A percentile compares a stretch with the other conserved stretches of the same genome.
phyloP scores from a whole-genome alignment of 768 basidiomycete species.

The Boletales sp. region DNA sequence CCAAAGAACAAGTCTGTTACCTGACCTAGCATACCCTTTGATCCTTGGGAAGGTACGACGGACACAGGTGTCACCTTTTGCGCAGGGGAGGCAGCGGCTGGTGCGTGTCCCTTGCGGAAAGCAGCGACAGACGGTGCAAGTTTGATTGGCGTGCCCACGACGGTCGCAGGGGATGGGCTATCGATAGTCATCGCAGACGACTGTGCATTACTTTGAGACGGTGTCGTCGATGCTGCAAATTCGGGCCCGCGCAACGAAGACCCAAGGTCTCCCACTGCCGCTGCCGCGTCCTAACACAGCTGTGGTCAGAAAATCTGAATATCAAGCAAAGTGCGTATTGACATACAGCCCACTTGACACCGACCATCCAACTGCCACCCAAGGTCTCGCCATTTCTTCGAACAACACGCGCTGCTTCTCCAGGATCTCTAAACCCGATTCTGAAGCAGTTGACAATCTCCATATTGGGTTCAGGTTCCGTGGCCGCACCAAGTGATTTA shows the following conservation, averaged over 20 bases:
- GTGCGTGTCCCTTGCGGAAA: constrained; percentile 51
- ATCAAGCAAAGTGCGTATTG: neutral
- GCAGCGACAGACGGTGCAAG: constrained; percentile 72
- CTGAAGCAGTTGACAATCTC: constrained; percentile 80
- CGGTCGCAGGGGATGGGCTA: constrained; percentile 35
- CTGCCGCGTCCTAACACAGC: constrained; percentile 54
- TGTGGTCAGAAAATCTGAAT: neutral
- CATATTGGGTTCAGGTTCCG: constrained; percentile 61
- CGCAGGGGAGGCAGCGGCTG: constrained; percentile 12
- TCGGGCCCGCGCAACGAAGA: constrained; percentile 25
- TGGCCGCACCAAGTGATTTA: constrained; percentile 65
- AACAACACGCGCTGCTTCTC: constrained; percentile 75
- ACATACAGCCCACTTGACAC: constrained; percentile 82
- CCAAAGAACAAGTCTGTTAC: constrained; percentile 80
- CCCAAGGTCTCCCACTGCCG: constrained; percentile 51
- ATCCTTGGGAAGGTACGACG: constrained; percentile 15
- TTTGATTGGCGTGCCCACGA: constrained; percentile 67
- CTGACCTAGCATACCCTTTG: constrained; percentile 61
- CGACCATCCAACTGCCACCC: constrained; percentile 76
- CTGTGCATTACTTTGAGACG: constrained; percentile 17
- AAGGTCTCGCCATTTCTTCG: constrained; percentile 81
- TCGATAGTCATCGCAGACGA: constrained; percentile 48
- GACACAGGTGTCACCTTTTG: constrained; percentile 21
- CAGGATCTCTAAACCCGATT: constrained; percentile 67
- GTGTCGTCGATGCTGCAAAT: constrained; percentile 6